Evolutionary conservation across 2,329 filamentous ascomycete genomes (phyloP), one percentile per base, ranked within the genome.

Genomic region (Chalaropsis ovoidea): DNA sequence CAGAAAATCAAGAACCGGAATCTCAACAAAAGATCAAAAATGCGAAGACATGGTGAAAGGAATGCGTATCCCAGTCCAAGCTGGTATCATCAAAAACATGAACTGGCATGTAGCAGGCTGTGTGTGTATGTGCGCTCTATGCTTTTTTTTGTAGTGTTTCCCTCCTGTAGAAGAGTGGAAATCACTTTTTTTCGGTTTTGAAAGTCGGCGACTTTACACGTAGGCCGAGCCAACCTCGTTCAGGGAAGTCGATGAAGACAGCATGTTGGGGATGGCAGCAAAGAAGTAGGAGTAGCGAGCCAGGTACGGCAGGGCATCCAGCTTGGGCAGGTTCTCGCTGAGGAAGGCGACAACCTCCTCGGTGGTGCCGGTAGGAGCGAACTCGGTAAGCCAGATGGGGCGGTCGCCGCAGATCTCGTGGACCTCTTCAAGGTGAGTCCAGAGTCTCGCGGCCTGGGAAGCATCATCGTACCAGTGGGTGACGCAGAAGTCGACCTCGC

Each of bases 381-480:
- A 87, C 78, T 88, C 85, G 65, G 83, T 86, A 65, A 87, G 75
- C 81, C 81, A 86, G 73, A 88, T 74, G 58, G 78, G 77, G 76
- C 79, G 79, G 71, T 73, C 75, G 41, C 62, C 62, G 72, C 81
- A 82, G 68, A 74, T 71, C 47, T 75, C 65, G 72, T 80, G 70
- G 68, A 81, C 80, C 39, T 77, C 68, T 68, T 76, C 69, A 65
- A 86, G 71, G 73, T 86, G 82, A 47, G 72, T 67, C 69, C 85
- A 81, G 74, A 87, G 84, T 68, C 75, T 77, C 52, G 78, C 73
- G 31, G 75, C 72, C 66, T 78, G 78, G 63, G 77, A 72, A 17
- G 79, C 75, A 49, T 74, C 73, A 61, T 80, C 80, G 75, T 88
- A 88, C 83, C 84, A 87, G 76, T 88, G 85, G 58, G 83, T 76